Conservation (phyloP, 2,329 filamentous ascomycete genomes). For the Aspergillus niger region DNA sequence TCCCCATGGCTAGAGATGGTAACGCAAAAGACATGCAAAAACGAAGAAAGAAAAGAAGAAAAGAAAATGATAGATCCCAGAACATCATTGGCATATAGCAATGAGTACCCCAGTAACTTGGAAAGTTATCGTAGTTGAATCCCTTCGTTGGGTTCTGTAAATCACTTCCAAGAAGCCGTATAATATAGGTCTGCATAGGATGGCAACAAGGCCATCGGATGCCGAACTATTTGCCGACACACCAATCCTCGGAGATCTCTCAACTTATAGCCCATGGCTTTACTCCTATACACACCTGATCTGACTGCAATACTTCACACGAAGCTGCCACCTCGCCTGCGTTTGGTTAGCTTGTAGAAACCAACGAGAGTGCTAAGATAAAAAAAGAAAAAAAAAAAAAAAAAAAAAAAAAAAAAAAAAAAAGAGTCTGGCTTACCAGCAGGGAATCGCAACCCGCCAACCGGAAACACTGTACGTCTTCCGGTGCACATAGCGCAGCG, state of each 20-base stretch:
- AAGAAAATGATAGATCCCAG: slow-evolving; percentile 17
- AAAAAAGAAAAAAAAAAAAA: too few species aligned
- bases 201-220: not conserved
- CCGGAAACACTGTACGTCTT: slow-evolving; percentile 9
- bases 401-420: too few species aligned
- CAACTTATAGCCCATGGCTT: slow-evolving; percentile 7
- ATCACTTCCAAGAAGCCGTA: slow-evolving; percentile 10
- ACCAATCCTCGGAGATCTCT: slow-evolving; percentile 8
- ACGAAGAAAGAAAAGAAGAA: slow-evolving; percentile 16
- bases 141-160: slow-evolving; percentile 10
- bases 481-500: slow-evolving; percentile 9
- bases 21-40: slow-evolving; percentile 18
- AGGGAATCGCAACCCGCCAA: slow-evolving; percentile 10
- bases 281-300: slow-evolving; percentile 11
- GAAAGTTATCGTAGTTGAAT: slow-evolving; percentile 3
- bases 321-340: slow-evolving; percentile 11
- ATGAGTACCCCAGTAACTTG: slow-evolving; percentile 4
- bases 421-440: slow-evolving; percentile 11
- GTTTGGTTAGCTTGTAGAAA: slow-evolving; percentile 1
- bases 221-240: slow-evolving; percentile 1
- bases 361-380: not conserved
- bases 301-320: slow-evolving; percentile 7
- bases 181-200: slow-evolving; percentile 13
- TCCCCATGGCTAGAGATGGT: not conserved
- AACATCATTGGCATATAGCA: slow-evolving; percentile 7